Evolutionary conservation across 148 eudicot species (phyloP).

Genomic region (Dianthus caryophyllus): DNA sequence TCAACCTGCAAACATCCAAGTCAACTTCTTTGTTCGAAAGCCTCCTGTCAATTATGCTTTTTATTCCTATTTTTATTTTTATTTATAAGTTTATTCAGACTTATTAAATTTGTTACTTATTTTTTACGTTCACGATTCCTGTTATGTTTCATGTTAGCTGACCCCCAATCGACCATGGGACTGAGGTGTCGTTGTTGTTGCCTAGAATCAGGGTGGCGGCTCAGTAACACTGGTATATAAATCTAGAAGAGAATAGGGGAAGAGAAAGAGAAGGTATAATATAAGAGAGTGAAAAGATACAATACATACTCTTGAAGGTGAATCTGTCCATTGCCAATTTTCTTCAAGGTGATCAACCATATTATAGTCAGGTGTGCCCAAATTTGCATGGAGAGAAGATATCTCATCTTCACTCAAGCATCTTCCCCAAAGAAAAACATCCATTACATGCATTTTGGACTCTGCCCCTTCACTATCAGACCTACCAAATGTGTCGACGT

Average conservation of each 20-base stretch:
- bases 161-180: too few species aligned
- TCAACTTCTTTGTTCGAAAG: neutral
- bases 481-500: slow-evolving; percentile 89
- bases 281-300: slow-evolving; percentile 3
- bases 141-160: too few species aligned
- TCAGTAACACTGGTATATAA: neutral
- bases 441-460: slow-evolving; percentile 95
- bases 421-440: slow-evolving; percentile 97
- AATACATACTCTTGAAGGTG: slow-evolving; percentile 78
- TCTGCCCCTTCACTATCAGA: slow-evolving; percentile 97
- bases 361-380: slow-evolving; percentile 63
- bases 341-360: slow-evolving; percentile 76
- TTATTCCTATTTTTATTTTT: neutral
- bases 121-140: too few species aligned
- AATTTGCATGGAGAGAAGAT: slow-evolving; percentile 63
- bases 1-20: slow-evolving; percentile 56
- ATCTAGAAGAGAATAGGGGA: neutral
- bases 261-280: neutral
- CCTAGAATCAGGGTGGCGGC: neutral
- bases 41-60: neutral
- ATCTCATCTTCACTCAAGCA: slow-evolving; percentile 97
- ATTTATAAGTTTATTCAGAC: neutral
- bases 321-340: slow-evolving; percentile 92
- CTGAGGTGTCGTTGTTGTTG: neutral
- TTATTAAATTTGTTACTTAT: too few species aligned